Conservation (phyloP, 352 stramenopile species). For the Phytophthora brassicae region DNA sequence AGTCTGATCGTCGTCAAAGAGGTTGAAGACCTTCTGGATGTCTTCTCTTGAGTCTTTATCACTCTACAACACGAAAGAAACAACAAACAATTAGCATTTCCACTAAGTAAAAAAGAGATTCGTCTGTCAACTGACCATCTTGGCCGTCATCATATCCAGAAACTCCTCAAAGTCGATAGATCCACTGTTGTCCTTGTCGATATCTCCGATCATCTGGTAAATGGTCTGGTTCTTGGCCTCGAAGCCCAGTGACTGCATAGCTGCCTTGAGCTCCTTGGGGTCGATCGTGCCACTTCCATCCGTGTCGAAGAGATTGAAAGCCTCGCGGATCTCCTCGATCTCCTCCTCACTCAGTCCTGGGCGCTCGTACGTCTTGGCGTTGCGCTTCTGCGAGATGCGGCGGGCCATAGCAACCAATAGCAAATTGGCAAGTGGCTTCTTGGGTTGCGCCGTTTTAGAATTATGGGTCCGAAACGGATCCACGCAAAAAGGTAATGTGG, state of each 20-base stretch:
- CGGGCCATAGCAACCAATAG: conserved; percentile 42
- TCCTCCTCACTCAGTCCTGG: conserved; percentile 92
- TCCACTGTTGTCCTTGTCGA: conserved; percentile 95
- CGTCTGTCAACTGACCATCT: conserved; percentile 73
- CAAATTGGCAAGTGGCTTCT: background rate
- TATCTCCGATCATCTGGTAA: conserved; percentile 97
- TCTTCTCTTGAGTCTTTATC: conserved; percentile 96
- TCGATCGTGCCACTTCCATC: conserved; percentile 97
- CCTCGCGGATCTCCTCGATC: conserved; percentile 95
- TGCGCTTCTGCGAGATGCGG: conserved; percentile 80
- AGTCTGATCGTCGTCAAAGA: conserved; percentile 98
- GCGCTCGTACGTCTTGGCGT: conserved; percentile 91
- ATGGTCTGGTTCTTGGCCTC: conserved; percentile 98
- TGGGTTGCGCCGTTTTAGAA: background rate
- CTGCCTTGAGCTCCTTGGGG: conserved; percentile 96
- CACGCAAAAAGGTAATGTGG: background rate
- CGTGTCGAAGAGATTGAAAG: conserved; percentile 98
- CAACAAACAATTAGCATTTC: background rate
- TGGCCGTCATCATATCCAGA: conserved; percentile 96
- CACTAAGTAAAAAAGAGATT: background rate
- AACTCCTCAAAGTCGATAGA: conserved; percentile 98
- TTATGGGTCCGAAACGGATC: background rate
- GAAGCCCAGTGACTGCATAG: conserved; percentile 96
- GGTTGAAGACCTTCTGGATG: conserved; percentile 95
- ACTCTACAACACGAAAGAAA: conserved; percentile 45